Conservation (phyloP, 2,329 filamentous ascomycete species). For the Beauveria sp. region DNA sequence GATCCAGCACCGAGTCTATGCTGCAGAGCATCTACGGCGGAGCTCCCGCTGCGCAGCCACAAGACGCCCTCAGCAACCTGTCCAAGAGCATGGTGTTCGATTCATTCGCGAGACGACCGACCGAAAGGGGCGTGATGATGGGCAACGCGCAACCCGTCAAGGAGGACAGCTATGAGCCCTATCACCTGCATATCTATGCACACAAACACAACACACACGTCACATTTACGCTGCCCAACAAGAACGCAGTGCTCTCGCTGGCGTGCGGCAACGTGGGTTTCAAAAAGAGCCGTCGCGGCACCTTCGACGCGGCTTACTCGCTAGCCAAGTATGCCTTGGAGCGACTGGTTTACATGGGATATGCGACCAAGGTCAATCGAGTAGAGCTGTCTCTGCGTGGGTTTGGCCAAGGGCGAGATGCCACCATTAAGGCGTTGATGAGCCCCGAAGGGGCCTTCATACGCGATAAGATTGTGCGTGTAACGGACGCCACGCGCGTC, state of each 20-base stretch:
- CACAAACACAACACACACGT: conserved; percentile 95
- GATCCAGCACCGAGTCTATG: conserved; percentile 20
- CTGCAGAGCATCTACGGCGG: conserved; percentile 28
- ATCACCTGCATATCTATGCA: conserved; percentile 80
- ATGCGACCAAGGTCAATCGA: conserved; percentile 65
- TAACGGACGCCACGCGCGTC: conserved; percentile 79
- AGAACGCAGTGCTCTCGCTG: conserved; percentile 70
- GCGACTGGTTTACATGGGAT: conserved; percentile 74
- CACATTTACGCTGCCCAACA: conserved; percentile 76
- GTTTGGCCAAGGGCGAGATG: conserved; percentile 81
- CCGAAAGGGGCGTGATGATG: conserved; percentile 27
- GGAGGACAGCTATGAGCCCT: conserved; percentile 49
- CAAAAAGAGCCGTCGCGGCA: conserved; percentile 67
- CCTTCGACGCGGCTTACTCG: conserved; percentile 90
- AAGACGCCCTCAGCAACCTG: conserved; percentile 26
- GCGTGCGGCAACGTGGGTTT: conserved; percentile 90
- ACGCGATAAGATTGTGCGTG: conserved; percentile 65
- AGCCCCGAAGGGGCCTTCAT: conserved; percentile 75
- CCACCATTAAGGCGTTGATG: conserved; percentile 80
- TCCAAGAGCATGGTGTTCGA: conserved; percentile 34
- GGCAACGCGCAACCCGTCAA: conserved; percentile 19
- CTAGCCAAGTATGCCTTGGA: conserved; percentile 76
- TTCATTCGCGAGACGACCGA: conserved; percentile 24
- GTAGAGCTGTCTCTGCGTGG: conserved; percentile 78
- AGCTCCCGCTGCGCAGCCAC: conserved; percentile 14